These are phyloP conservation scores for Incumbomyces lentus DNA, from an alignment of 2,329 filamentous ascomycete genomes.

Conservation along the genomic window DNA sequence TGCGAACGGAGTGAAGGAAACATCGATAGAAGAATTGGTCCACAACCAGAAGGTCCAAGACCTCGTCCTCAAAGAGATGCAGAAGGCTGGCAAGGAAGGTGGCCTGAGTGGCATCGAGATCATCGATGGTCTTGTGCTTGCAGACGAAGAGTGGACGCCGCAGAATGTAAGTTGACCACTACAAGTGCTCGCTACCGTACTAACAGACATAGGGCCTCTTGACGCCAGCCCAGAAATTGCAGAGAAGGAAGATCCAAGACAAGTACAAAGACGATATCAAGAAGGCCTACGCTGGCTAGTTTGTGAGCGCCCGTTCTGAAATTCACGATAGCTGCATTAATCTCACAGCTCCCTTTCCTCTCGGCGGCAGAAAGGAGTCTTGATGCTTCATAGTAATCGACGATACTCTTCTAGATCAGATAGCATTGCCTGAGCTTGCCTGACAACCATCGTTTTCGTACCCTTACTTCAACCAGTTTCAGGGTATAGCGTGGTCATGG, in stretches of 20 bases:
- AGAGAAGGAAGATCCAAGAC: constrained; percentile 56
- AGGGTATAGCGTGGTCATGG: no score
- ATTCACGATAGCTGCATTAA: no score
- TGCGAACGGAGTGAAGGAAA: constrained; percentile 52
- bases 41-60: constrained; percentile 54
- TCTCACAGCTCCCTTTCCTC: no score
- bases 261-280: constrained; percentile 54
- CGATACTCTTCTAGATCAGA: no score
- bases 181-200: constrained; percentile 3
- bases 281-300: constrained; percentile 41
- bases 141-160: constrained; percentile 81
- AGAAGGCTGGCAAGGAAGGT: constrained; percentile 52
- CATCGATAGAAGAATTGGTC: constrained; percentile 57
- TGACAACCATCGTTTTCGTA: no score
- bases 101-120: constrained; percentile 63
- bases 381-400: no score
- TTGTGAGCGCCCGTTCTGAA: background rate
- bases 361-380: no score
- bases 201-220: constrained; percentile 44
- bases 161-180: constrained; percentile 48
- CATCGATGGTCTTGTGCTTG: constrained; percentile 64
- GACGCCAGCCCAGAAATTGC: constrained; percentile 63
- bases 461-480: no score
- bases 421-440: no score
- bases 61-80: constrained; percentile 60